A percentile compares a stretch with the other conserved stretches of the same genome.
Evolutionary conservation across 2,329 filamentous ascomycete genomes (phyloP).

Genomic region (Exserohilum rostratum): DNA sequence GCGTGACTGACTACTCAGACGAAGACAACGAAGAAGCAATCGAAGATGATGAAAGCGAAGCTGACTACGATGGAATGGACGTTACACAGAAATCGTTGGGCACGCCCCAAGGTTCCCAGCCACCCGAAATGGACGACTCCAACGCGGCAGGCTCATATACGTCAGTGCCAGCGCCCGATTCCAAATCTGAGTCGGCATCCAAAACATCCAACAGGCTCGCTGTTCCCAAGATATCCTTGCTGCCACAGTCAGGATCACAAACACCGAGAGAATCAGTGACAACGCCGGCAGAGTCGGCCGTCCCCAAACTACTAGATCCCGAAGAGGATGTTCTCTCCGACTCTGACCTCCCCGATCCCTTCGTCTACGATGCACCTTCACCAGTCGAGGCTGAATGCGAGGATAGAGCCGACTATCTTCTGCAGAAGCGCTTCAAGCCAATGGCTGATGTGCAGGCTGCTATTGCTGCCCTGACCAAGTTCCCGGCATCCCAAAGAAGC

Average conservation of each 20-base stretch:
- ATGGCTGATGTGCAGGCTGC: slow-evolving; percentile 53
- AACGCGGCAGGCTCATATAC: slow-evolving; percentile 16
- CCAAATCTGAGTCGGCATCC: slow-evolving; percentile 11
- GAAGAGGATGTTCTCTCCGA: slow-evolving; percentile 46
- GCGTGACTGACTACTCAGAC: slow-evolving; percentile 21
- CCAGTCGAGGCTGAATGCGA: slow-evolving; percentile 45
- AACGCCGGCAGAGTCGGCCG: slow-evolving; percentile 30
- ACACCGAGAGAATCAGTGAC: slow-evolving; percentile 35
- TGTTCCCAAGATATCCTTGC: slow-evolving; percentile 32
- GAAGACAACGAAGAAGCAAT: slow-evolving; percentile 22
- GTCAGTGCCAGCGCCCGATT: slow-evolving; percentile 8
- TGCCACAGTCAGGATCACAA: slow-evolving; percentile 28
- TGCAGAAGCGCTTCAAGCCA: slow-evolving; percentile 50
- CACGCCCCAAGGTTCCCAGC: slow-evolving; percentile 27
- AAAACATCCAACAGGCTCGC: slow-evolving; percentile 16
- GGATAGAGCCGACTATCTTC: slow-evolving; percentile 50
- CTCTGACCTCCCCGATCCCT: slow-evolving; percentile 47
- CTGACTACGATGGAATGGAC: slow-evolving; percentile 20
- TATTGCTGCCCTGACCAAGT: slow-evolving; percentile 52
- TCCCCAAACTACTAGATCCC: slow-evolving; percentile 34
- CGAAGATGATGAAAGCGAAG: slow-evolving; percentile 26
- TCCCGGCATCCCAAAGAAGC: slow-evolving; percentile 51
- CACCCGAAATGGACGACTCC: slow-evolving; percentile 19
- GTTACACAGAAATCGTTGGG: slow-evolving; percentile 16
- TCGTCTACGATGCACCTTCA: slow-evolving; percentile 33